These are phyloP conservation scores for Vaccinium macrocarpon DNA, from an alignment of 148 eudicot species.

Conservation along the genomic window DNA sequence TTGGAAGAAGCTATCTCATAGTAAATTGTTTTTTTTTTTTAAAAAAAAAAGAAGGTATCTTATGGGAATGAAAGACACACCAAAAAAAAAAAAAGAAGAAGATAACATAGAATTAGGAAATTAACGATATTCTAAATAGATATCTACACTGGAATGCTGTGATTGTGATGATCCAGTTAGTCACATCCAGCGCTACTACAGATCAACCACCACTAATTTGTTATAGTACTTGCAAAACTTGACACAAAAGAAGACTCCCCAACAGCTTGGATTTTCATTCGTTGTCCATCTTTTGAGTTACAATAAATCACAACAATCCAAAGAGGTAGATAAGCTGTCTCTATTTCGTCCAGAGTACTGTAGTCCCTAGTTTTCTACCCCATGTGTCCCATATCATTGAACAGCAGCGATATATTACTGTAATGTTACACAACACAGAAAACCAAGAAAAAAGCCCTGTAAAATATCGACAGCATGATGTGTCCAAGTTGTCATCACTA, in stretches of 20 bases:
- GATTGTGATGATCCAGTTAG: conserved; percentile 3
- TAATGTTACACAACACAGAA: neutral
- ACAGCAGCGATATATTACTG: neutral
- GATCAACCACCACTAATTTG: neutral
- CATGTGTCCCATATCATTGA: neutral
- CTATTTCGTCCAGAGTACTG: neutral
- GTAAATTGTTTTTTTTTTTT: too few species aligned
- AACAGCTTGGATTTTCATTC: neutral
- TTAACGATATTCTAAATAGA: too few species aligned
- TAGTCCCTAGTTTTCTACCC: neutral
- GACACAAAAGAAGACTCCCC: neutral
- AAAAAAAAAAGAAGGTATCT: too few species aligned
- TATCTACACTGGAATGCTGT: neutral
- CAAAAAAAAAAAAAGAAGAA: too few species aligned
- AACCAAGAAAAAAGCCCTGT: neutral
- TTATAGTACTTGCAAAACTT: conserved; percentile 13
- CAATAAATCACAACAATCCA: conserved; percentile 20
- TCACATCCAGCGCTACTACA: conserved; percentile 16
- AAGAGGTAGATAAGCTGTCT: conserved; percentile 8
- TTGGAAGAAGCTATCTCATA: neutral
- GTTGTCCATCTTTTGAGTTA: conserved; percentile 16
- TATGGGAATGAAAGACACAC: neutral
- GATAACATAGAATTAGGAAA: neutral
- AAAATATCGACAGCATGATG: neutral
- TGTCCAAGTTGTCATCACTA: neutral